These are phyloP conservation scores for Suillus ampliporus DNA, from an alignment of 768 basidiomycete species.

Conservation along the genomic window DNA sequence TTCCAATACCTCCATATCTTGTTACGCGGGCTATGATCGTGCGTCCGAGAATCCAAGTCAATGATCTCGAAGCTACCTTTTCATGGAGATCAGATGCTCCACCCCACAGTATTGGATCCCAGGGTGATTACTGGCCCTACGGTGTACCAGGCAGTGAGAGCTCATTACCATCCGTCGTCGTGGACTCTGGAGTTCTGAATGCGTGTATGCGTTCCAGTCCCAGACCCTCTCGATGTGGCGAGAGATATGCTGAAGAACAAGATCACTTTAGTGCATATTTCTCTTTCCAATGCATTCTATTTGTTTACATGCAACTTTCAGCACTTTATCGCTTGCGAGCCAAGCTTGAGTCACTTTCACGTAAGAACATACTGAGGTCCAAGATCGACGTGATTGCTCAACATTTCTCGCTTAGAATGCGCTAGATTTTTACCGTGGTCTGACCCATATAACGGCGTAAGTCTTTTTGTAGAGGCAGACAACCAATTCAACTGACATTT, in stretches of 20 bases:
- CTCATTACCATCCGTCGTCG: not conserved
- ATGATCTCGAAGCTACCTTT: not conserved
- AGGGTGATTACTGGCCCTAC: conserved; percentile 44
- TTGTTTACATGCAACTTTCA: conserved; percentile 22
- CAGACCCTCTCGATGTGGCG: conserved; percentile 37
- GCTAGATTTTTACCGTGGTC: conserved; percentile 8
- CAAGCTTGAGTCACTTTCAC: conserved; percentile 2
- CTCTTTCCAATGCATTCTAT: conserved; percentile 10
- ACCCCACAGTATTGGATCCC: conserved; percentile 51
- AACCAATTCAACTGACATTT: not conserved
- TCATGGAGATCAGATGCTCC: conserved; percentile 49
- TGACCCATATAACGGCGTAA: conserved; percentile 11
- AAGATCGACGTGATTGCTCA: not conserved
- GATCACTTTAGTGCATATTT: conserved; percentile 52
- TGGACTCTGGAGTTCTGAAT: not conserved
- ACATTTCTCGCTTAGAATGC: not conserved
- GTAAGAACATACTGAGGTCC: conserved; percentile 6
- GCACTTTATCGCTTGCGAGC: conserved; percentile 67
- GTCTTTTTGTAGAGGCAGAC: not conserved
- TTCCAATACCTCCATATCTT: conserved; percentile 25
- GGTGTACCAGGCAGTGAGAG: conserved; percentile 25
- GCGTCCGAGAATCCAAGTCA: conserved; percentile 3
- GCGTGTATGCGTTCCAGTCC: conserved; percentile 14
- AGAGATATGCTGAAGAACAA: conserved; percentile 55
- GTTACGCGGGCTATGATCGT: conserved; percentile 32